Base-by-base conservation (phyloP, 805 yeast species). In the Starmerella apis region DNA sequence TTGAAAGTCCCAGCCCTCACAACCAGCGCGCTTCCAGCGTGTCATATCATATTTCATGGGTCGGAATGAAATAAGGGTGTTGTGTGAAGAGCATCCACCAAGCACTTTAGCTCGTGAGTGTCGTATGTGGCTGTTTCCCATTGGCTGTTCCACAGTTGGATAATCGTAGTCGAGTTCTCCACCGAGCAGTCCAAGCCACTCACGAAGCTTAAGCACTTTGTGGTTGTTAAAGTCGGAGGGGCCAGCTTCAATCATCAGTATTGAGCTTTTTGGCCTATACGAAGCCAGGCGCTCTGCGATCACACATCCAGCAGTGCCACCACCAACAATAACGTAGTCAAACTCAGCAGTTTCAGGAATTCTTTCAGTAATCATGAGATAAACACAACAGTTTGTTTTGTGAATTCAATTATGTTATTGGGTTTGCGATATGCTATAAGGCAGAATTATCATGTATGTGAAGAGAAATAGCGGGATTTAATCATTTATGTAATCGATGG, bases 41-140 rank as follows among this genome's bases (percentile, higher is more conserved):
- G 61, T 65, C 52, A 62, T 61, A 32, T 63, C 63, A 18, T 57
- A 56, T 56, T 62, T 61, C 50, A 61, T 53, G 33, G 65, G 64
- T 16, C 64, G 64, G 51, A 63, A 56, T 58, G 64, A 61, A 36
- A 62, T 61, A 45, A 64, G 61, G 51, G 62, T 61, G 57, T 63
- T 63, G 46, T 62, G 60, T 16, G 65, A 63, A 9, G 67, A 63
- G 50, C 65, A 61, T 11, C 67, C 67, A 33, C 67, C 67, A 18
- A 63, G 60, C 24, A 62, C 65, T 50, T 62, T 63, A 44, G 65
- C 67, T 42, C 67, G 63, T 43, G 66, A 62, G 55, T 62, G 63
- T 16, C 54, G 49, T 23, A 51, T 51, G 24, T 38, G 38, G 41
- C 44, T 31, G 44, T 51, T 51, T 18, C 54, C 54, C 46, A 31